phyloP scores from a whole-genome alignment of 441 rosid species.

The Kokia cookei region DNA sequence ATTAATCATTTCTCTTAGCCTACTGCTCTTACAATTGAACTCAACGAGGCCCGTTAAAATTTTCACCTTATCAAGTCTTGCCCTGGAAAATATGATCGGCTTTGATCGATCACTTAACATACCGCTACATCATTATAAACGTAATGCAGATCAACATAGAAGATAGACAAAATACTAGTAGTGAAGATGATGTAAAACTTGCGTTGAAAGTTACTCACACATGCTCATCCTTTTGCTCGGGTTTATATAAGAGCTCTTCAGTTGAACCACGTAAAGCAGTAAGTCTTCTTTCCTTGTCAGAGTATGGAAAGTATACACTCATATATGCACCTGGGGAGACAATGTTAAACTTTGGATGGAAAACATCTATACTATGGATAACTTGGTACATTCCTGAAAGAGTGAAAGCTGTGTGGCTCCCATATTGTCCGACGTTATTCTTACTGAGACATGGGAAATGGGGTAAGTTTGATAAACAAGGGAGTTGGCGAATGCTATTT shows the following conservation, averaged over 20 bases:
- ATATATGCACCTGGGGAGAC: conserved; percentile 75
- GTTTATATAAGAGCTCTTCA: conserved; percentile 50
- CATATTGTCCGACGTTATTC: conserved; percentile 60
- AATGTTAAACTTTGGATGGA: conserved; percentile 70
- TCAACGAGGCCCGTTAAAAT: conserved; percentile 61
- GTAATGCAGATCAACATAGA: too few species aligned
- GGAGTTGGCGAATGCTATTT: not conserved
- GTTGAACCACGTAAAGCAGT: conserved; percentile 50
- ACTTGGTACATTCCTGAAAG: conserved; percentile 68
- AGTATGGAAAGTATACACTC: conserved; percentile 58
- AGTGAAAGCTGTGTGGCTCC: conserved; percentile 72
- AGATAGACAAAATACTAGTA: not conserved
- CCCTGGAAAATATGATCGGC: conserved; percentile 70
- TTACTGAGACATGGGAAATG: conserved; percentile 31
- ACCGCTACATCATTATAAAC: conserved; percentile 30
- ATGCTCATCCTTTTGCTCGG: conserved; percentile 55
- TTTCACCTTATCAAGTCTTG: conserved; percentile 64
- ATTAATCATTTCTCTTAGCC: conserved; percentile 49
- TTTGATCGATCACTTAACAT: conserved; percentile 36
- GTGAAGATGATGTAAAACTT: not conserved
- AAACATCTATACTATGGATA: conserved; percentile 63
- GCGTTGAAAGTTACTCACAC: conserved; percentile 28
- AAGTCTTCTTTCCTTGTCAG: conserved; percentile 47
- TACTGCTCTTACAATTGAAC: conserved; percentile 44
- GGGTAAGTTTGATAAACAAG: not conserved